phyloP scores from a whole-genome alignment of 2,329 filamentous ascomycete genomes.

The Cephalotrichum gorgonifer region DNA sequence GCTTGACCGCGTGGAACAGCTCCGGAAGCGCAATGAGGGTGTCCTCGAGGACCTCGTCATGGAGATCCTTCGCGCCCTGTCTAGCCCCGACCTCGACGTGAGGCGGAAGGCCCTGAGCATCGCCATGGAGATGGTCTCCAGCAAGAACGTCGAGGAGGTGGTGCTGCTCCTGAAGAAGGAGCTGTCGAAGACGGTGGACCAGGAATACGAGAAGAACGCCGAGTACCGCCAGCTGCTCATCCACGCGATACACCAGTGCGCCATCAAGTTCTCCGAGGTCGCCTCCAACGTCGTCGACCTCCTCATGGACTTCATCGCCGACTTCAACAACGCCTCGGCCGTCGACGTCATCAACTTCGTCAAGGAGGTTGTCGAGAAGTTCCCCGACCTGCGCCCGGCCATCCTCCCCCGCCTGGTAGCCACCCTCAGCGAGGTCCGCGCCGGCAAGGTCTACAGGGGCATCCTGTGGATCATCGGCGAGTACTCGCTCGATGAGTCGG shows the following conservation, averaged over 20 bases:
- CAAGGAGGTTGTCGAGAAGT: constrained; percentile 98
- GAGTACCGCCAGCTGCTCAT: constrained; percentile 94
- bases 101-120: constrained; percentile 83
- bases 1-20: constrained; percentile 80
- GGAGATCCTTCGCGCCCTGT: constrained; percentile 92
- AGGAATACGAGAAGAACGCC: constrained; percentile 96
- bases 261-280: constrained; percentile 98
- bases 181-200: constrained; percentile 91
- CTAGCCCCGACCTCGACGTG: constrained; percentile 92
- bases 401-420: constrained; percentile 85
- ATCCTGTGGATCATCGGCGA: constrained; percentile 97
- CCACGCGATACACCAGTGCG: constrained; percentile 94
- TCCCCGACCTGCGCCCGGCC: constrained; percentile 75
- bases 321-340: constrained; percentile 94
- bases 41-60: constrained; percentile 90
- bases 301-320: constrained; percentile 97
- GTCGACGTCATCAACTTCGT: constrained; percentile 98
- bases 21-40: constrained; percentile 80
- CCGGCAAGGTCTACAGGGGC: constrained; percentile 93
- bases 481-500: constrained; percentile 86
- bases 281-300: constrained; percentile 93
- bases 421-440: constrained; percentile 84
- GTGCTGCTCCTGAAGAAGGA: constrained; percentile 96
- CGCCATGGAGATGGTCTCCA: constrained; percentile 94
- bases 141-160: constrained; percentile 97